These are phyloP conservation scores for Lolium perenne DNA, from an alignment of 176 grass and related monocot genomes.

Conservation along the genomic window DNA sequence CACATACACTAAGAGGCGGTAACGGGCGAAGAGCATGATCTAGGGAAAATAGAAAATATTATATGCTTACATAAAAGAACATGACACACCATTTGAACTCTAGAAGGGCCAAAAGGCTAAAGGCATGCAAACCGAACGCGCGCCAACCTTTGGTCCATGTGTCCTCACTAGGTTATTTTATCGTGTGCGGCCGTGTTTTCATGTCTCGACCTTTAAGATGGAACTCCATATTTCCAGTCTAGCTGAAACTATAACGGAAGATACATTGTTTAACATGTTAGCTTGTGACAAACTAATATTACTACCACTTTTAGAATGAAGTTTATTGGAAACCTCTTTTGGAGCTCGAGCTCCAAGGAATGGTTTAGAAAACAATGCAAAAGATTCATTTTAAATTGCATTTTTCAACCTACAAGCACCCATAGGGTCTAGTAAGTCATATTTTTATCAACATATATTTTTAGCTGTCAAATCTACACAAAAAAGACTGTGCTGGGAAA, in stretches of 20 bases:
- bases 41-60: neutral
- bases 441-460: neutral
- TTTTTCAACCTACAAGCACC: too few species aligned
- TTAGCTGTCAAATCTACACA: neutral
- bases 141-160: neutral
- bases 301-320: neutral
- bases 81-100: neutral
- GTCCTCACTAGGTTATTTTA: neutral
- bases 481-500: neutral
- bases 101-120: neutral
- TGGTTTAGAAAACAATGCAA: neutral
- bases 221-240: neutral
- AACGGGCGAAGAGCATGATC: neutral
- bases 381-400: too few species aligned
- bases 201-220: neutral
- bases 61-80: neutral
- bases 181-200: neutral
- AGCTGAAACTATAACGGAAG: neutral
- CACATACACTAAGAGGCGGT: neutral
- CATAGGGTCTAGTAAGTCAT: too few species aligned
- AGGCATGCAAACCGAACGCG: neutral
- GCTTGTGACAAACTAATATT: neutral
- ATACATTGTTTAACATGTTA: neutral
- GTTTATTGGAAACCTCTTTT: neutral
- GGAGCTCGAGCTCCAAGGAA: neutral